Conservation (phyloP, 2,329 filamentous ascomycete genomes). For the Penicillium sumatraense region DNA sequence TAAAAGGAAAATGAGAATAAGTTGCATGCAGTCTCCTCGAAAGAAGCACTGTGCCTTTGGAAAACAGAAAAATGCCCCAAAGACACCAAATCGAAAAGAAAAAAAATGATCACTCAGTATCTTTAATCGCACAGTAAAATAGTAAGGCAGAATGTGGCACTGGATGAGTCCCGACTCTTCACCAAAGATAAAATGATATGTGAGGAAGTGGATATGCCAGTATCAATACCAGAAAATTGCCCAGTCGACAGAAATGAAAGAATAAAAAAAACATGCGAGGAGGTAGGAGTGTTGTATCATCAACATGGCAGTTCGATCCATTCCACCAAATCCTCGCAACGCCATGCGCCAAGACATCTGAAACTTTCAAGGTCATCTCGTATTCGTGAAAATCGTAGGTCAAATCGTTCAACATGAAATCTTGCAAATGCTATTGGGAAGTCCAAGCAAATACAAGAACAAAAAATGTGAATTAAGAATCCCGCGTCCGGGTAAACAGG, state of each 20-base stretch:
- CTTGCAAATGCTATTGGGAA: not conserved
- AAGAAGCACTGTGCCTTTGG: not conserved
- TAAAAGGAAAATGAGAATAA: not conserved
- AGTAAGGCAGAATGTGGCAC: not conserved
- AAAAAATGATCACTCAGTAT: constrained; percentile 4
- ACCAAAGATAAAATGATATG: constrained; percentile 5
- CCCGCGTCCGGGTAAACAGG: constrained; percentile 2
- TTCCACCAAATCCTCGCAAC: constrained; percentile 16
- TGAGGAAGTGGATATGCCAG: not conserved
- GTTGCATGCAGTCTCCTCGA: not conserved
- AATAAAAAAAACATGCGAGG: constrained; percentile 2
- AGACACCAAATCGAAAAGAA: constrained; percentile 2
- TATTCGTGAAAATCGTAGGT: constrained; percentile 24
- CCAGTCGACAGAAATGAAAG: not conserved
- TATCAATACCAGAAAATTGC: constrained; percentile 4
- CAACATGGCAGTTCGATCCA: constrained; percentile 6
- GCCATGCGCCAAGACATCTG: constrained; percentile 23
- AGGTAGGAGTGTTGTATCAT: constrained; percentile 8
- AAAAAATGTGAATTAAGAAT: constrained; percentile 1
- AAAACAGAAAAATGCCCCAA: not conserved
- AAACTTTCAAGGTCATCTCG: constrained; percentile 13
- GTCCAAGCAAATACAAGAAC: not conserved
- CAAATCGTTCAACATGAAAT: constrained; percentile 24
- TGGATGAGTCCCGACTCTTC: too few species aligned
- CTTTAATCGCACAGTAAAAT: not conserved